Evolutionary conservation across 441 rosid genomes (phyloP).

Genomic region (Pelargonium fulgidum): DNA sequence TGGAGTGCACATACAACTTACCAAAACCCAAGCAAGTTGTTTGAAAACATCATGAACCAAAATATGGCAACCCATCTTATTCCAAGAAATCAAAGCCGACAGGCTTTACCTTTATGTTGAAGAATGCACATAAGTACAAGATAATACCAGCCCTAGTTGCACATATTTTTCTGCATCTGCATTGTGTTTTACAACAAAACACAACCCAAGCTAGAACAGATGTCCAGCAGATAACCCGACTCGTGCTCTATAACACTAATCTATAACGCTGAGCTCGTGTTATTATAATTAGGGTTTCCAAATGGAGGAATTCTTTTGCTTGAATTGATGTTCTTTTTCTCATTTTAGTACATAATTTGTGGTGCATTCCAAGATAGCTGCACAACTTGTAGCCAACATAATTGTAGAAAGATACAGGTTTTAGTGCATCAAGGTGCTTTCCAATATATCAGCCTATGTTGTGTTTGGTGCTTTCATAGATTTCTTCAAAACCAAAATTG

Average conservation of each 20-base stretch:
- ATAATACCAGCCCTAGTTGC: not conserved
- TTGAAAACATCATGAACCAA: not conserved
- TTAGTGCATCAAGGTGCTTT: too few relatives aligned
- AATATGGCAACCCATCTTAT: not conserved
- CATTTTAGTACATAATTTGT: slow-evolving; percentile 20
- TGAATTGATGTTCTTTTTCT: slow-evolving; percentile 18
- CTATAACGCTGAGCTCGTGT: not conserved
- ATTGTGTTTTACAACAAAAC: not conserved
- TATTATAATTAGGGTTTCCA: slow-evolving; percentile 11
- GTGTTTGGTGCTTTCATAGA: too few relatives aligned
- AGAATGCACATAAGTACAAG: not conserved
- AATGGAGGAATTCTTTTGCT: slow-evolving; percentile 22
- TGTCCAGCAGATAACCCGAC: slow-evolving; percentile 12
- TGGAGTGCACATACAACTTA: too few relatives aligned
- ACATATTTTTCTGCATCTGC: not conserved
- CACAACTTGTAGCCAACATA: not conserved
- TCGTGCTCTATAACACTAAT: not conserved
- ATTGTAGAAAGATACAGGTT: too few relatives aligned
- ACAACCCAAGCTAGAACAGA: slow-evolving; percentile 16
- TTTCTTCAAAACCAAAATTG: too few relatives aligned
- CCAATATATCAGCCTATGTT: too few relatives aligned
- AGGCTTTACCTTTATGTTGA: slow-evolving; percentile 1
- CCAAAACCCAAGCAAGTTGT: too few relatives aligned
- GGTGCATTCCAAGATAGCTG: slow-evolving; percentile 35
- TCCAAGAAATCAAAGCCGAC: not conserved